Evolutionary conservation across 2,329 filamentous ascomycete species (phyloP).

Genomic region (Pseudogymnoascus destructans): DNA sequence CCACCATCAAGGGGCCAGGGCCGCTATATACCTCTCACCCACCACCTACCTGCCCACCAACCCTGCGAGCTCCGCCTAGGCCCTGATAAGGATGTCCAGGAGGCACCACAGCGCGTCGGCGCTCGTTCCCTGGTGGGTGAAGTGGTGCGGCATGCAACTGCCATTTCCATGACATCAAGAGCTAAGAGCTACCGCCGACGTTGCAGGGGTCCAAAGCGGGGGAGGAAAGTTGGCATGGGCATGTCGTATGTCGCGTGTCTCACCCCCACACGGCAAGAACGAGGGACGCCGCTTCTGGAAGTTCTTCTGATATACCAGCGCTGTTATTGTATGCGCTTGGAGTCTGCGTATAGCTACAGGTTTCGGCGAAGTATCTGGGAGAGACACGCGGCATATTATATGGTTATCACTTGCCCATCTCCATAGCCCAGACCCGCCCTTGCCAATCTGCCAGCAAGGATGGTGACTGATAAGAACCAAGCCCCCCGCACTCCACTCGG

Average conservation of each 20-base stretch:
- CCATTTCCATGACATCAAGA: not conserved
- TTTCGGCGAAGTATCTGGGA: not conserved
- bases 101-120: not conserved
- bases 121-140: not conserved
- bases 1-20: not conserved
- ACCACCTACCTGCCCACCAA: not conserved
- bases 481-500: not conserved
- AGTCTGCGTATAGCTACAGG: not conserved
- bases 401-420: not conserved
- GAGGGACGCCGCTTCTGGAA: conserved; percentile 4
- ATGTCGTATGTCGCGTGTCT: conserved; percentile 1
- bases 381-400: no score
- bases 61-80: not conserved
- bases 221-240: not conserved
- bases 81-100: not conserved
- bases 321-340: not conserved
- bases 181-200: not conserved
- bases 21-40: not conserved
- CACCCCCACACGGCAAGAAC: not conserved
- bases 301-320: not conserved
- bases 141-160: not conserved
- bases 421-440: not conserved
- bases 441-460: not conserved
- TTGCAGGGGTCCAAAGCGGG: not conserved
- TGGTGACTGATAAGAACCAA: conserved; percentile 1